These are phyloP conservation scores for Crepidotus variabilis DNA, from an alignment of 768 basidiomycete genomes.

Conservation along the genomic window DNA sequence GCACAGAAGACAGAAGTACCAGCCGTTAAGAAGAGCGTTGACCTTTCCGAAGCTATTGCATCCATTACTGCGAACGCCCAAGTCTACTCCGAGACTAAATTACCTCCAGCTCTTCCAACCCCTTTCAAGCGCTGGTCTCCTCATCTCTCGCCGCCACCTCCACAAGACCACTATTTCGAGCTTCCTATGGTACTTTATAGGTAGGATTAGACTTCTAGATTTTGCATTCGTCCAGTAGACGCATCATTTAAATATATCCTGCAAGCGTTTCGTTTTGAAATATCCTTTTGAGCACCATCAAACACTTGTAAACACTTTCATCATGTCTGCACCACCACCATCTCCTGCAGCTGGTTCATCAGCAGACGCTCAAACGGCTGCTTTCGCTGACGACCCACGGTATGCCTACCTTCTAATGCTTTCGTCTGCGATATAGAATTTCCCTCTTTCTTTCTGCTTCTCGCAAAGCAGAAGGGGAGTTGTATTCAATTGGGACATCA, in stretches of 20 bases:
- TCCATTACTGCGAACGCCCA: slow-evolving; percentile 54
- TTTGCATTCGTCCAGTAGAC: too few relatives aligned
- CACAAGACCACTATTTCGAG: slow-evolving; percentile 77
- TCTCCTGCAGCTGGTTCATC: slow-evolving; percentile 50
- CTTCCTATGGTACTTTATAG: slow-evolving; percentile 77
- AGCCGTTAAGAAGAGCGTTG: slow-evolving; percentile 38
- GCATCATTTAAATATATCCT: neutral
- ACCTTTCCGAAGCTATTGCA: slow-evolving; percentile 71
- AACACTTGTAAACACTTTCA: slow-evolving; percentile 38
- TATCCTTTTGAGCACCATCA: slow-evolving; percentile 12
- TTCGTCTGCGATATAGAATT: slow-evolving; percentile 7
- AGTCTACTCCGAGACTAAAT: slow-evolving; percentile 55
- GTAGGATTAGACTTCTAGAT: slow-evolving; percentile 16
- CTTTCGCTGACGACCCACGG: slow-evolving; percentile 80
- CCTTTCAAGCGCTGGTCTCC: slow-evolving; percentile 75
- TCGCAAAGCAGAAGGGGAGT: slow-evolving; percentile 7
- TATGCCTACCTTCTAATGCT: slow-evolving; percentile 22
- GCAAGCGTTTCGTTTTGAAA: neutral
- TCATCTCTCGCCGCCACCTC: slow-evolving; percentile 67
- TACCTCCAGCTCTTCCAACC: slow-evolving; percentile 74
- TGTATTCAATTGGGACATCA: slow-evolving; percentile 19
- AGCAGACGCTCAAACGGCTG: slow-evolving; percentile 52
- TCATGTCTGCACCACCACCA: slow-evolving; percentile 47
- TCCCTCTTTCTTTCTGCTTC: slow-evolving; percentile 9
- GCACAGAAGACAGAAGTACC: slow-evolving; percentile 42